Conservation (phyloP, 2,329 filamentous ascomycete species). For the Daldinia sp. region DNA sequence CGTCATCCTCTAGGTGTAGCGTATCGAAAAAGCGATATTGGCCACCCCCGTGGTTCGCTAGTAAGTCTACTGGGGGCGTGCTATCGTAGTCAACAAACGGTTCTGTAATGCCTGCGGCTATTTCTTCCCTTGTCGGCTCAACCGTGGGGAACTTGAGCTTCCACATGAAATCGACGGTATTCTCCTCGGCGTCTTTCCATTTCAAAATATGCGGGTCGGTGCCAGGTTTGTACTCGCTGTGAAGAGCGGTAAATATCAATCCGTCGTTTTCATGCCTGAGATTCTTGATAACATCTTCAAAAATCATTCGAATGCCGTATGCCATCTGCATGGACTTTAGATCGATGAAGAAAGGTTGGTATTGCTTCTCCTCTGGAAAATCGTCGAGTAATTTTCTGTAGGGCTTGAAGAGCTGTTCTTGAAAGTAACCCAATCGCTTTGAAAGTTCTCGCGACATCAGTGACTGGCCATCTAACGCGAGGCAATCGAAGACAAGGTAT, state of each 20-base stretch:
- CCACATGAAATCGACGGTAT: constrained; percentile 91
- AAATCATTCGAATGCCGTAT: constrained; percentile 93
- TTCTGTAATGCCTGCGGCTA: constrained; percentile 69
- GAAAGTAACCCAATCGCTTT: constrained; percentile 88
- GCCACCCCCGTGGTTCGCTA: constrained; percentile 70
- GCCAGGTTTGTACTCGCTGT: constrained; percentile 84
- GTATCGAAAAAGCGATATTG: constrained; percentile 71
- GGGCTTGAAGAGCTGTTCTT: constrained; percentile 76
- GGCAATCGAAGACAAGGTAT: constrained; percentile 93
- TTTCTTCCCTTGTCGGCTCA: constrained; percentile 73
- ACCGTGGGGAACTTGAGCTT: constrained; percentile 76
- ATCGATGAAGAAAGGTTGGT: constrained; percentile 81
- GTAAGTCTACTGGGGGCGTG: constrained; percentile 76
- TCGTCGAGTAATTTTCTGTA: constrained; percentile 69
- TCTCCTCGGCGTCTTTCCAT: constrained; percentile 96
- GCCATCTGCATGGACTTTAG: constrained; percentile 90
- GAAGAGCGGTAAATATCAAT: constrained; percentile 95
- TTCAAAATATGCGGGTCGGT: constrained; percentile 95
- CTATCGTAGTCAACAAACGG: constrained; percentile 81
- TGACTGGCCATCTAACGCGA: constrained; percentile 79
- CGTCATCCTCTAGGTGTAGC: constrained; percentile 74
- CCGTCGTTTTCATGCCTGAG: constrained; percentile 95
- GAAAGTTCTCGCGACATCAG: constrained; percentile 83
- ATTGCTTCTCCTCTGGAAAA: constrained; percentile 73
- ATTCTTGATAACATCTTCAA: constrained; percentile 81